Base-by-base conservation (phyloP, 768 basidiomycete species). In the Boletus sp. region DNA sequence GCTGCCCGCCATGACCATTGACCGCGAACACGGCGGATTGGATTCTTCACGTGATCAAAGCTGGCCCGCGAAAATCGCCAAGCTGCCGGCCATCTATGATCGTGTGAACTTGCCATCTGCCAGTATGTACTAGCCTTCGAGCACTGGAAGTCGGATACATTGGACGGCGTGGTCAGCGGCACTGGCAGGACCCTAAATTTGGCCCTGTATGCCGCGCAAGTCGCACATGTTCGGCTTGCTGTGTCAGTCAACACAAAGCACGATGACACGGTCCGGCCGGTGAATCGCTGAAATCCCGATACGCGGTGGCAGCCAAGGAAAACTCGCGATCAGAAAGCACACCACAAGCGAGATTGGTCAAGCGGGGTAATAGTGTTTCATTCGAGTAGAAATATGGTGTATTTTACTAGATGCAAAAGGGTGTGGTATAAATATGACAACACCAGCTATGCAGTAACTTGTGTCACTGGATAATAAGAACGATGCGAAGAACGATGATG, bases 341-440 rank as follows among this genome's bases (percentile, higher is more conserved):
- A 6, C 37, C 15, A 19, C 34, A 38, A n/a, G 19, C 29, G 7
- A 25, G 25, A 27, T 21, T 25, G 27, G 25, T 25, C 25, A 44
- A 50, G 49, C 30, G 41, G 40, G 40, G 53, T 35, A 47, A n/a
- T 39, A 45, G 0, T 19, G 32, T 53, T 29, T 39, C 27, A 41
- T 58, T 54, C 34, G 7, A 37, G 8, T 41, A 38, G 25, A 53
- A 14, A 27, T 54, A 58, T 40, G 38, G 38, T 34, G 41, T 51
- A 53, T 10, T 32, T 21, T 53, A 44, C 34, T 30, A 54, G 46
- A 53, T 51, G 48, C 45, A 19, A 65, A 51, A 2, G 39, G 47
- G 35, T 61, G 70, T 65, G 68, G 68, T 60, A 66, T 64, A 56
- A 71, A 70, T 69, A 72, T 67, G 58, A 56, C 55, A 66, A 70